A percentile compares a stretch with the other conserved stretches of the same genome.
phyloP scores from a whole-genome alignment of 2,329 filamentous ascomycete species.

The Drechslera avenae region DNA sequence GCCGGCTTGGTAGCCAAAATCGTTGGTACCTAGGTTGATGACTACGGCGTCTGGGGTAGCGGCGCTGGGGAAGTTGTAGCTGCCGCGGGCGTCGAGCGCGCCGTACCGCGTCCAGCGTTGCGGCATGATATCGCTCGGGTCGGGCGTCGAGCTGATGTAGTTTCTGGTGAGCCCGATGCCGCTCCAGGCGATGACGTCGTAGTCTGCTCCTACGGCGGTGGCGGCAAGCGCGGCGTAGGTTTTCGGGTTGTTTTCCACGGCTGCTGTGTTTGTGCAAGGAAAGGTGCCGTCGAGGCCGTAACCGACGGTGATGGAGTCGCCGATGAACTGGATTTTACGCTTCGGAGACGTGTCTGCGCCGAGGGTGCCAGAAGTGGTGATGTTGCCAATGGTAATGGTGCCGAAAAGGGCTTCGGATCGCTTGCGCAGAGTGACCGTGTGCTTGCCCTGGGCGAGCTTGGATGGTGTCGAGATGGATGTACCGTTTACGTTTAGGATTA shows the following conservation, averaged over 20 bases:
- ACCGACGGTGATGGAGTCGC: conserved; percentile 54
- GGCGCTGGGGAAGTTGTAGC: conserved; percentile 48
- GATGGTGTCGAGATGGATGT: conserved; percentile 39
- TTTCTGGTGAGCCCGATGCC: conserved; percentile 53
- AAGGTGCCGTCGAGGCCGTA: conserved; percentile 52
- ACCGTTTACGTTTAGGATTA: conserved; percentile 37
- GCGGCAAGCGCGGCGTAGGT: conserved; percentile 54
- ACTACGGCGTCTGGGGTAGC: conserved; percentile 47
- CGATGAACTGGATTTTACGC: conserved; percentile 53
- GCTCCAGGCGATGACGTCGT: conserved; percentile 53
- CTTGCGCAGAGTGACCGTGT: conserved; percentile 49
- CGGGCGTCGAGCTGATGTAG: conserved; percentile 35
- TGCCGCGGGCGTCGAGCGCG: conserved; percentile 48
- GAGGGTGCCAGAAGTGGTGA: conserved; percentile 38
- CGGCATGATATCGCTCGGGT: conserved; percentile 47
- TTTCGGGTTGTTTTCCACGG: conserved; percentile 48
- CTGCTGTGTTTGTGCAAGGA: conserved; percentile 50
- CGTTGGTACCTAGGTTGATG: conserved; percentile 54
- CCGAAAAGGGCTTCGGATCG: conserved; percentile 47
- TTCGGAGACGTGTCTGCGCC: conserved; percentile 22
- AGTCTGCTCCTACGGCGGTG: conserved; percentile 50
- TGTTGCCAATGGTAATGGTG: conserved; percentile 38
- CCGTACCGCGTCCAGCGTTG: conserved; percentile 52
- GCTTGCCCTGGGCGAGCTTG: conserved; percentile 39
- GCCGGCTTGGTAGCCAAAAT: conserved; percentile 46